Conservation (phyloP, 176 grass and related monocot genomes). For the Carex myosuroides region DNA sequence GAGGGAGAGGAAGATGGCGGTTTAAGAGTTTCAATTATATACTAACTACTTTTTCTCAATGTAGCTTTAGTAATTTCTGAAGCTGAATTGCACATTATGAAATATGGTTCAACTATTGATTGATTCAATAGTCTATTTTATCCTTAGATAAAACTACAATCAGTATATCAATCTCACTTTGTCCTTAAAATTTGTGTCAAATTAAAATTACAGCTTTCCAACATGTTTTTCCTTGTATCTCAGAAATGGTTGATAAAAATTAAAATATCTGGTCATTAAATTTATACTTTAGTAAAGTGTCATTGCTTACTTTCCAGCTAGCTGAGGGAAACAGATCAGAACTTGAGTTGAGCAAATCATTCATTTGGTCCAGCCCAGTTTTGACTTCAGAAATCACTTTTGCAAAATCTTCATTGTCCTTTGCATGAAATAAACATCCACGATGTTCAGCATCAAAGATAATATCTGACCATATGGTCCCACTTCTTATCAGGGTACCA, state of each 20-base stretch:
- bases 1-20: no score
- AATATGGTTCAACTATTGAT: background rate
- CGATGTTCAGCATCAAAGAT: constrained; percentile 37
- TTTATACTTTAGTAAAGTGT: background rate
- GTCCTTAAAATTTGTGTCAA: background rate
- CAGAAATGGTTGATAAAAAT: background rate
- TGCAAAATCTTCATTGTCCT: constrained; percentile 28
- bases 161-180: background rate
- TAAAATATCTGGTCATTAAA: background rate
- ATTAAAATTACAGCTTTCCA: background rate
- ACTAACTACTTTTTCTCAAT: no score
- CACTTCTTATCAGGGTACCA: constrained; percentile 39
- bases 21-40: no score
- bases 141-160: background rate
- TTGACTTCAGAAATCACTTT: constrained; percentile 56
- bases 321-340: no score
- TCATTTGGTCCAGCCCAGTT: constrained; percentile 52
- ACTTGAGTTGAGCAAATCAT: constrained; percentile 54
- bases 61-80: no score
- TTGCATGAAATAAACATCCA: constrained; percentile 41
- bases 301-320: constrained; percentile 57
- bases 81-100: no score
- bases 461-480: constrained; percentile 52
- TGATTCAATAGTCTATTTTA: background rate
- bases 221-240: background rate